Base-by-base conservation (phyloP, 2,329 filamentous ascomycete species). In the Colletotrichum sp. region DNA sequence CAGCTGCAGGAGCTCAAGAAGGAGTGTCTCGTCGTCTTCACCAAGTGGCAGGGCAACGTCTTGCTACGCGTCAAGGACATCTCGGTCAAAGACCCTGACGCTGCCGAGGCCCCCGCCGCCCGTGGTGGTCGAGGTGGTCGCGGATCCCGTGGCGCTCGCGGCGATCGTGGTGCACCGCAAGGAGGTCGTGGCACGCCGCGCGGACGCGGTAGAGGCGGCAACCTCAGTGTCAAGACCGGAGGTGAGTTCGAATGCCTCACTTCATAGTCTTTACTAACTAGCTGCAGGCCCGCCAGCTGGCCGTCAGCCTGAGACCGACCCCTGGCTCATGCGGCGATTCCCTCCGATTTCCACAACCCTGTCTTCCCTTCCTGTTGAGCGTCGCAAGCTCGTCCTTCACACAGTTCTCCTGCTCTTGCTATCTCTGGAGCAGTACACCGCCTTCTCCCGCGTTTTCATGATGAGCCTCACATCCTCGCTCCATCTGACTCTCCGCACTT, bases 41-140 rank as follows among this genome's bases (percentile, higher is more conserved):
- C 94, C 74, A 93, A 95, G 78, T 99, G 96, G 96, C 91, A 95
- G 80, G 89, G 92, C 8, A 88, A 88, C 15, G 91, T 98, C 12
- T 86, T 95, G 55, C 89, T 91, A 72, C 91, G 96, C 16, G 87
- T 98, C 28, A 91, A 92, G 21, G 93, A 97, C 44, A 89, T 96
- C 21, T 89, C 90, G 57, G 87, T 91, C 77, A 88, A 86, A 68
- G 88, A 90, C 74, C 79, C 80, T 68, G 81, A 77, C 76, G 71
- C 70, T 70, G 18, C 76, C 28, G 67, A 44, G 24, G 39, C 66
- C 77, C 28, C 66, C 5, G 65, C 79, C 79, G 80, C 81, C 77
- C 85, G 85, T 71, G 83, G 85, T 68, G 85, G 85, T 32, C 85
- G 85, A 71, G 82, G 80, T 69, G 78, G 77, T 44, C 78, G 81